Percentiles rank a stretch among this genome's conserved stretches.
Conservation (phyloP, 1,284 basidiomycete genomes). For the Sporisorium graminicola region DNA sequence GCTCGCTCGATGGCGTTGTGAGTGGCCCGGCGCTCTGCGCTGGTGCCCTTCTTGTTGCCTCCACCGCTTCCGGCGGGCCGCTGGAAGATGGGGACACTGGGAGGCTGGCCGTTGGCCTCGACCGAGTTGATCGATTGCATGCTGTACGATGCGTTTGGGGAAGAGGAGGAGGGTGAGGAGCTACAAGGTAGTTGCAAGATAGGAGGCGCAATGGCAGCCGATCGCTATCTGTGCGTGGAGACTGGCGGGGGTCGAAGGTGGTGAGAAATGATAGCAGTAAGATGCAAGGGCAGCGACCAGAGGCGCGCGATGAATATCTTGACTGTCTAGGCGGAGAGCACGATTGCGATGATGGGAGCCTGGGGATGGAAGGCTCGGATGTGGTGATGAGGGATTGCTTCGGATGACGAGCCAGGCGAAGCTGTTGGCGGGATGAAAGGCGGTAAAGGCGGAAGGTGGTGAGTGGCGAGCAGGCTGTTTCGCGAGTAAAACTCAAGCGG, state of each 20-base stretch:
- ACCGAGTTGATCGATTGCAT: slow-evolving; percentile 33
- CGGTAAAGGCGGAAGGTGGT: slow-evolving; percentile 23
- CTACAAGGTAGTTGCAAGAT: not conserved
- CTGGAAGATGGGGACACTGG: slow-evolving; percentile 19
- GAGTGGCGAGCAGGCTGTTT: slow-evolving; percentile 57
- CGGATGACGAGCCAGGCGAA: slow-evolving; percentile 1
- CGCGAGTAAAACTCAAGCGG: slow-evolving; percentile 67
- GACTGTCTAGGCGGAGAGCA: not conserved
- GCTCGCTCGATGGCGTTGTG: slow-evolving; percentile 66
- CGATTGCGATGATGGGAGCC: not conserved
- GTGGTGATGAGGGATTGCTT: slow-evolving; percentile 1
- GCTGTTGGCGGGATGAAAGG: slow-evolving; percentile 18
- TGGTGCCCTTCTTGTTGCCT: slow-evolving; percentile 62
- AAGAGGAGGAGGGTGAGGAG: not conserved
- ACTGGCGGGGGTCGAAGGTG: not conserved
- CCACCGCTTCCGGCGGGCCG: slow-evolving; percentile 55
- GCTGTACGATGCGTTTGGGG: not conserved
- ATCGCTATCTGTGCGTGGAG: slow-evolving; percentile 9
- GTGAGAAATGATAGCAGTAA: not conserved
- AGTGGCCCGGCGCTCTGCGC: slow-evolving; percentile 59
- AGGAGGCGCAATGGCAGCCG: slow-evolving; percentile 25
- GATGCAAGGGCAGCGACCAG: slow-evolving; percentile 47
- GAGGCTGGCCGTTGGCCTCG: slow-evolving; percentile 19
- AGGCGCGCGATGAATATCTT: slow-evolving; percentile 49
- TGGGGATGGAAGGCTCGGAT: not conserved